Base-by-base conservation (phyloP, 257 asterid genomes). In the Petrea volubilis region DNA sequence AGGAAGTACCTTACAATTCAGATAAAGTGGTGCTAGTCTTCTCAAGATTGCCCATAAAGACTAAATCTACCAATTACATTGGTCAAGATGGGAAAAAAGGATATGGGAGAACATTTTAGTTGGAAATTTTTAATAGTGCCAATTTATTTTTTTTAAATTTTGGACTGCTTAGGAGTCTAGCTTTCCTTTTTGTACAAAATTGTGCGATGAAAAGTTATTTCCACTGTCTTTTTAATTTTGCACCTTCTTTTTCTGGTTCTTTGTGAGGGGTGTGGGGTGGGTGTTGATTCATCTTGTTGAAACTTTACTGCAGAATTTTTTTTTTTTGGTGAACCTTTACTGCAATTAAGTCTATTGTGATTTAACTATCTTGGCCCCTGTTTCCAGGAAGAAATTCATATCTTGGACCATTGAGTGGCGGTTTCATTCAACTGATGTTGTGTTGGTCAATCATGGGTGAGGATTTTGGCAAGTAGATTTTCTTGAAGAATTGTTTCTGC, bases 341-440 rank as follows among this genome's bases (percentile, higher is more conserved):
- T 14, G 13, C 41, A 60, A 24, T 43, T 68, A 3, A 46, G 60
- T 59, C 56, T 49, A 60, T 55, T 9, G 28, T 12, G 4, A n/a
- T 62, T 55, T 14, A 5, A 7, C 38, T 68, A 51, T 38, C 41
- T 60, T 65, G 38, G 31, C 60, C 29, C 49, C 53, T 72, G 53
- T 77, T 86, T 64, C 34, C 87, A 94, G 97, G 93, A 82, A 83
- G 56, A 91, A 88, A 43, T 76, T 65, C 61, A 90, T 94, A 81
- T 85, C 88, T n/a, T 94, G 99, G 98, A 94, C 97, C 14, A 76
- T 88, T 20, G 98, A 91, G 66, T 94, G 97, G 99, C 86, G 81
- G 17, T 94, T 94, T 82, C 85, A 87, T 84, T 82, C 83, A 23
- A 89, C 96, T 12, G 89, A 88, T 73, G 83, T 85, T 47, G 93